phyloP scores from a whole-genome alignment of 306 rosid species.

The Cicer cuneatum region DNA sequence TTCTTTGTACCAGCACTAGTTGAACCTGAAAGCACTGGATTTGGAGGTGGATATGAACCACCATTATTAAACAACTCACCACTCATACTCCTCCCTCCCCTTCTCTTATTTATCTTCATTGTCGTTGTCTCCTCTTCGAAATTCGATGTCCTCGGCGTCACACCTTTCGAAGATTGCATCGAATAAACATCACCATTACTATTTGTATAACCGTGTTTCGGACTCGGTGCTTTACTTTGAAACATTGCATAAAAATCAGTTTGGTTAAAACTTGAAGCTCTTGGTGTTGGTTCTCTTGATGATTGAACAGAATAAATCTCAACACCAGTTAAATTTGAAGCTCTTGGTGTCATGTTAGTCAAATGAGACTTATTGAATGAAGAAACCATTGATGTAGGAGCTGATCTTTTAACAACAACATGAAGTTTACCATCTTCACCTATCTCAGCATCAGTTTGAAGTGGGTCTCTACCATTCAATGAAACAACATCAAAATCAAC shows the following conservation, averaged over 20 bases:
- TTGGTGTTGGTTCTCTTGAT: conserved; percentile 81
- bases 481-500: conserved; percentile 86
- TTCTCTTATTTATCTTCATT: conserved; percentile 61
- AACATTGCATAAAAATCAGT: conserved; percentile 86
- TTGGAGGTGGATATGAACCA: conserved; percentile 73
- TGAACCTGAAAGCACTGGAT: conserved; percentile 74
- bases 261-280: conserved; percentile 85
- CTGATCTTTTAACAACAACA: conserved; percentile 72
- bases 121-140: conserved; percentile 74
- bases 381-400: conserved; percentile 69
- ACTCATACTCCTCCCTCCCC: conserved; percentile 74
- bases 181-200: conserved; percentile 68
- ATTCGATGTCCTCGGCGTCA: conserved; percentile 74
- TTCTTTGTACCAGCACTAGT: conserved; percentile 58
- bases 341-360: conserved; percentile 76
- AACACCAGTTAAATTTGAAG: conserved; percentile 81
- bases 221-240: conserved; percentile 83
- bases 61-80: conserved; percentile 75
- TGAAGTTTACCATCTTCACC: conserved; percentile 87
- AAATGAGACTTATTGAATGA: conserved; percentile 75
- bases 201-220: conserved; percentile 71
- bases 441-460: conserved; percentile 76
- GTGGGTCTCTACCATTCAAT: conserved; percentile 68
- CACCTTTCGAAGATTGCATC: conserved; percentile 72
- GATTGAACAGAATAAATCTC: conserved; percentile 91